Evolutionary conservation across 2,329 filamentous ascomycete species (phyloP).

Genomic region (Aspergillus pseudotamarii): DNA sequence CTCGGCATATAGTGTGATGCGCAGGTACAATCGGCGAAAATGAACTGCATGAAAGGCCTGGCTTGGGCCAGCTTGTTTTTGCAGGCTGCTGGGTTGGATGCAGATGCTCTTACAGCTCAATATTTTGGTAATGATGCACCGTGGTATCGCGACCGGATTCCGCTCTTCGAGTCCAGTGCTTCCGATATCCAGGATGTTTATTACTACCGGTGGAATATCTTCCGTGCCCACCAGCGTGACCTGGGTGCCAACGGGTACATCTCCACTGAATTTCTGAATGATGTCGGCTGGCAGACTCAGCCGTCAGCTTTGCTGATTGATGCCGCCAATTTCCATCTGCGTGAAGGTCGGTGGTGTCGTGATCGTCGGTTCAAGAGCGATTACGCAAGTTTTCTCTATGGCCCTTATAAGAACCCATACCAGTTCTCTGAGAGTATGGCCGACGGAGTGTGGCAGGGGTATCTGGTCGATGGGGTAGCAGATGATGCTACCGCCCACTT

Average conservation of each 20-base stretch:
- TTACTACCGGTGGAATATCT: constrained; percentile 51
- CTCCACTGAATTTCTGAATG: constrained; percentile 50
- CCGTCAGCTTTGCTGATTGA: constrained; percentile 50
- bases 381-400: constrained; percentile 47
- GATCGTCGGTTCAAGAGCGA: constrained; percentile 50
- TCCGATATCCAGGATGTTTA: constrained; percentile 41
- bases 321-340: constrained; percentile 49
- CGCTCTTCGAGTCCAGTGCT: constrained; percentile 19
- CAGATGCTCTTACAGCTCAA: constrained; percentile 2
- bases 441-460: constrained; percentile 41
- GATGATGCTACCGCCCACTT: constrained; percentile 35
- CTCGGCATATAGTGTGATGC: too few relatives aligned
- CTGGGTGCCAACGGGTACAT: constrained; percentile 47
- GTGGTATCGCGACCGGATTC: constrained; percentile 24
- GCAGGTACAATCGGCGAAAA: not conserved
- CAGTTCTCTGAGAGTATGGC: constrained; percentile 51
- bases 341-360: constrained; percentile 49
- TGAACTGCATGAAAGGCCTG: not conserved
- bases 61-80: not conserved
- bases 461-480: constrained; percentile 47
- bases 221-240: constrained; percentile 49
- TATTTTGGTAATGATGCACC: constrained; percentile 23
- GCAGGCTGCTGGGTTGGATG: constrained; percentile 5
- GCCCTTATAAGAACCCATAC: constrained; percentile 42
- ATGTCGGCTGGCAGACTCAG: constrained; percentile 44